These are phyloP conservation scores for Penicillium alfredii DNA, from an alignment of 495 filamentous ascomycete genomes.

Conservation along the genomic window DNA sequence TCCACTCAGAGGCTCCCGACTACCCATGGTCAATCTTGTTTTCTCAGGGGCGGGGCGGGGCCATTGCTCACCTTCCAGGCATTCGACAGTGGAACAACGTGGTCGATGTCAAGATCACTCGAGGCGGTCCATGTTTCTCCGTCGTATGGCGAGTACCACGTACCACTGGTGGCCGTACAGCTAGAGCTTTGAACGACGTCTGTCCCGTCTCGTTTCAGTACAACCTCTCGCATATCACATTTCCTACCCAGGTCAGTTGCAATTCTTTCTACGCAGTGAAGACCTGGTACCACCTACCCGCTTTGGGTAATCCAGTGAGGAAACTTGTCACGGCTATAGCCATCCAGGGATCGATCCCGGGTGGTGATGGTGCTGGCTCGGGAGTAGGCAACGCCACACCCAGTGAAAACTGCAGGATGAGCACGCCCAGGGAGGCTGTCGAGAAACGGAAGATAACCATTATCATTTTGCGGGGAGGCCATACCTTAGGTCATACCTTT, in stretches of 20 bases:
- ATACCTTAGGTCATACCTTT: too few relatives aligned
- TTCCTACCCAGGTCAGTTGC: conserved; percentile 28
- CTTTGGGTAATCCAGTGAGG: conserved; percentile 60
- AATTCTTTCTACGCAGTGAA: neutral
- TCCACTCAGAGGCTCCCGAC: conserved; percentile 47
- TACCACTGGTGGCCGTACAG: conserved; percentile 54
- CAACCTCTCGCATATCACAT: conserved; percentile 61
- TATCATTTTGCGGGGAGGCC: too few relatives aligned
- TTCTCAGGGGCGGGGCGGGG: neutral
- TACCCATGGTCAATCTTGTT: conserved; percentile 7
- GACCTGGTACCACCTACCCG: conserved; percentile 7
- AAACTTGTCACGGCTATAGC: conserved; percentile 58
- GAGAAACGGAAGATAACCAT: too few relatives aligned
- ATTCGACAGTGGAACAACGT: conserved; percentile 67
- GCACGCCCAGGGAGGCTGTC: too few relatives aligned
- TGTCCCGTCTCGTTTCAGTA: conserved; percentile 63
- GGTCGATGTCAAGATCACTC: conserved; percentile 68
- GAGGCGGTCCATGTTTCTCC: conserved; percentile 60
- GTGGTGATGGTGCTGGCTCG: conserved; percentile 30
- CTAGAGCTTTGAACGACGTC: conserved; percentile 41
- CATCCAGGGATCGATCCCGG: conserved; percentile 52
- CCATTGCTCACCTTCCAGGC: conserved; percentile 57
- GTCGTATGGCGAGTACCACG: conserved; percentile 63
- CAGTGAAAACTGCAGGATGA: too few relatives aligned
- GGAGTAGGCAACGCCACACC: too few relatives aligned